These are phyloP conservation scores for Canavalia gladiata DNA, from an alignment of 306 rosid species.

Conservation along the genomic window DNA sequence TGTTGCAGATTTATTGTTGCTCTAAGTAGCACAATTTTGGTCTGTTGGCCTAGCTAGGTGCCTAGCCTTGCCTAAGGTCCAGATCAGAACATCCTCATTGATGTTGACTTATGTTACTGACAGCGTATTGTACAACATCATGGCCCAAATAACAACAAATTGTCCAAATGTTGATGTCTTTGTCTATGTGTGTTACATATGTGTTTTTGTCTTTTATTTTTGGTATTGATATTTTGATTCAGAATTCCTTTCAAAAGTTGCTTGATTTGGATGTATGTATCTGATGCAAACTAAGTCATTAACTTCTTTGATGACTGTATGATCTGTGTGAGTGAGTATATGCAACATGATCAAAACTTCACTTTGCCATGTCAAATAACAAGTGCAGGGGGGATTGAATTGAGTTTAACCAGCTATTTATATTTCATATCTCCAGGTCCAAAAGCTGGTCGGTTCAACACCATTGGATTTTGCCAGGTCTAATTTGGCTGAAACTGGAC, in stretches of 20 bases:
- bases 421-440: conserved; percentile 64
- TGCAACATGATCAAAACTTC: neutral
- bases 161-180: neutral
- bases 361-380: conserved; percentile 33
- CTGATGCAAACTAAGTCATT: conserved; percentile 28
- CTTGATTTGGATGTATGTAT: conserved; percentile 9
- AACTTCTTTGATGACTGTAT: conserved; percentile 26
- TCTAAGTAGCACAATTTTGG: neutral
- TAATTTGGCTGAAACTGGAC: conserved; percentile 88
- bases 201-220: neutral
- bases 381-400: conserved; percentile 28
- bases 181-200: neutral
- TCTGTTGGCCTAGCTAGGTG: conserved; percentile 1
- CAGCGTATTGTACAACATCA: neutral
- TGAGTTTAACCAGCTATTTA: conserved; percentile 19
- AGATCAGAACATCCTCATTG: conserved; percentile 7
- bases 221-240: conserved; percentile 4
- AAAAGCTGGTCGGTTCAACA: conserved; percentile 82
- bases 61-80: neutral
- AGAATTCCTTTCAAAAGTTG: conserved; percentile 15
- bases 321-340: conserved; percentile 9
- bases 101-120: conserved; percentile 10
- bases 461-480: conserved; percentile 84
- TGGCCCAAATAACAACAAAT: neutral
- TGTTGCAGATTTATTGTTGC: no score